phyloP scores from a whole-genome alignment of 192 early-diverging fungal species.

The Ambispora gerdemannii region DNA sequence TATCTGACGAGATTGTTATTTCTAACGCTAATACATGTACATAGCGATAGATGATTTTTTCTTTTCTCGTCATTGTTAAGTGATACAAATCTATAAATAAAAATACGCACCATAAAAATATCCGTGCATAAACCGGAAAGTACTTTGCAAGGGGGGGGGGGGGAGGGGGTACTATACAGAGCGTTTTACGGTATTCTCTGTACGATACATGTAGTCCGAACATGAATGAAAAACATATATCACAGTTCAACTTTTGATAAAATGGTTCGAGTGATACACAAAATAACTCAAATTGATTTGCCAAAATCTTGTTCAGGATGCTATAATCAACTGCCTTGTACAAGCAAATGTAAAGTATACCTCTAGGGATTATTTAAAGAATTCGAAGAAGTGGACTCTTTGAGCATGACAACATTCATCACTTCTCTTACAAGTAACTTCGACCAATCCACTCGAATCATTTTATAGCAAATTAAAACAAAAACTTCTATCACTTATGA shows the following conservation, averaged over 20 bases:
- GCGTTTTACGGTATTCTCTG: slow-evolving; percentile 18
- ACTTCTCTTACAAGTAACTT: slow-evolving; percentile 26
- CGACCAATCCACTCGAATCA: background rate
- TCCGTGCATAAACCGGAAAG: too few relatives aligned
- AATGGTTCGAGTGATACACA: background rate
- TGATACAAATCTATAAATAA: too few relatives aligned
- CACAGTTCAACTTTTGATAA: background rate
- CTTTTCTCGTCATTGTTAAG: too few relatives aligned
- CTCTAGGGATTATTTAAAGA: background rate
- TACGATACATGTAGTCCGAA: slow-evolving; percentile 21
- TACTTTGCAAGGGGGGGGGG: too few relatives aligned
- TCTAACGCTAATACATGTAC: too few relatives aligned
- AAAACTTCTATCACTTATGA: background rate
- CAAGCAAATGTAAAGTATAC: background rate
- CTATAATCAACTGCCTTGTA: slow-evolving; percentile 3
- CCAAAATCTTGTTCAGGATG: background rate
- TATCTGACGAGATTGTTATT: too few relatives aligned
- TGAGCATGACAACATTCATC: slow-evolving; percentile 13
- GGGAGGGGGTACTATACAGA: too few relatives aligned
- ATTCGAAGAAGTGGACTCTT: slow-evolving; percentile 5
- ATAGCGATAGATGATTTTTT: too few relatives aligned
- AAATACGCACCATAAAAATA: too few relatives aligned
- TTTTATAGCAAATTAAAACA: slow-evolving; percentile 6
- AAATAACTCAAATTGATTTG: background rate
- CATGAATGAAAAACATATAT: slow-evolving; percentile 4